These are phyloP conservation scores for Obba rivulosa DNA, from an alignment of 768 basidiomycete species.

Conservation along the genomic window DNA sequence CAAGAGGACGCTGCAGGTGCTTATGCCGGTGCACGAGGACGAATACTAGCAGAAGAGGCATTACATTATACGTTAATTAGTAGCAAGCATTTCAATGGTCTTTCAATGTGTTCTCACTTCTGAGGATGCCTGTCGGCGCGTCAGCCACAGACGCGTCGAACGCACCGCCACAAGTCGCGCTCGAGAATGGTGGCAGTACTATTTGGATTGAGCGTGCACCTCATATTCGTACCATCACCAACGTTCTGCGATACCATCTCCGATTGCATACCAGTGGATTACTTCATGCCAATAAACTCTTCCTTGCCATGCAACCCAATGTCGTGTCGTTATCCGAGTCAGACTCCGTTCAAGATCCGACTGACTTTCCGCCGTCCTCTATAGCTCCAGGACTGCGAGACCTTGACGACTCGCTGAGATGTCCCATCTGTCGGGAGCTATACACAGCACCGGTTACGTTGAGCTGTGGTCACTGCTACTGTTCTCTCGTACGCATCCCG, in stretches of 20 bases:
- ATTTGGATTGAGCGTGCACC: background rate
- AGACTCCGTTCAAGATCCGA: slow-evolving; percentile 49
- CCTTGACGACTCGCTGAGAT: slow-evolving; percentile 63
- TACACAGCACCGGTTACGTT: slow-evolving; percentile 71
- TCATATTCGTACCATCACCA: background rate
- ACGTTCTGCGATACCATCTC: no score
- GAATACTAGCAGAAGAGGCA: slow-evolving; percentile 10
- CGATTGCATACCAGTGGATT: no score
- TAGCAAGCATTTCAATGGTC: background rate
- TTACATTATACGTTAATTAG: background rate
- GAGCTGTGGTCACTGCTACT: slow-evolving; percentile 77
- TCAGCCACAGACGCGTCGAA: background rate
- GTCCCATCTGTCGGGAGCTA: slow-evolving; percentile 72
- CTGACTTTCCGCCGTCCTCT: slow-evolving; percentile 54
- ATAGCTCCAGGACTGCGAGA: slow-evolving; percentile 49
- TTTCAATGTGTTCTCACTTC: no score
- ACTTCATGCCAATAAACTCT: background rate
- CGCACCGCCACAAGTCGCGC: background rate
- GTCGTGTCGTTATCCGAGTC: slow-evolving; percentile 1
- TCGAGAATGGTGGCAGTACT: no score
- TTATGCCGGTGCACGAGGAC: slow-evolving; percentile 42
- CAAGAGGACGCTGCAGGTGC: slow-evolving; percentile 61
- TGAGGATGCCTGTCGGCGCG: background rate
- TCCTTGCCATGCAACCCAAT: background rate
- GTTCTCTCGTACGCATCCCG: slow-evolving; percentile 55